A percentile compares a stretch with the other conserved stretches of the same genome.
Evolutionary conservation across 768 basidiomycete species (phyloP).

Genomic region (Calvatia gigantea): DNA sequence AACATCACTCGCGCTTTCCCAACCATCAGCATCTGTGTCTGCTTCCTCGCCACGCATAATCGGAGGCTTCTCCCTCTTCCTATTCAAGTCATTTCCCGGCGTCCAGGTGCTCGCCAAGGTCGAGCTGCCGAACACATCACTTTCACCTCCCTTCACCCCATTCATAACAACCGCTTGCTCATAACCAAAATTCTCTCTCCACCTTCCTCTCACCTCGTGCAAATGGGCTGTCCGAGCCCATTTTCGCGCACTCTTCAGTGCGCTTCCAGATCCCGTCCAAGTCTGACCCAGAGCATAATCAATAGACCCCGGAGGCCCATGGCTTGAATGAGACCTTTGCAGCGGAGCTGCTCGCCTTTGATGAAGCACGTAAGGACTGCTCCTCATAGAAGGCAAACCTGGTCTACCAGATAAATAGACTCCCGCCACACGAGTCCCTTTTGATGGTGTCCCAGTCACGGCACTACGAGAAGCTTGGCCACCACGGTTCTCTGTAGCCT

Average conservation of each 20-base stretch:
- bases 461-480: background rate
- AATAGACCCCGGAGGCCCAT: conserved; percentile 7
- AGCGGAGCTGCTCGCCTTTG: background rate
- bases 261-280: conserved; percentile 21
- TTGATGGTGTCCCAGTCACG: conserved; percentile 4
- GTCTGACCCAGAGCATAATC: conserved; percentile 5
- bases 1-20: conserved; percentile 12
- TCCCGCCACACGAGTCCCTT: background rate
- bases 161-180: background rate
- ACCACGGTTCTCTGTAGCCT: background rate
- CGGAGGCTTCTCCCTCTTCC: background rate
- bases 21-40: conserved; percentile 10
- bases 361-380: background rate
- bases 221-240: conserved; percentile 69
- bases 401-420: conserved; percentile 4
- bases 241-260: conserved; percentile 45
- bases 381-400: background rate
- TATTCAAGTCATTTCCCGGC: background rate
- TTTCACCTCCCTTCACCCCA: background rate
- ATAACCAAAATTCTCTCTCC: background rate
- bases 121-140: conserved; percentile 1
- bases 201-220: conserved; percentile 28
- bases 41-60: background rate
- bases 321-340: conserved; percentile 9
- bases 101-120: background rate